Evolutionary conservation across 805 yeast species (phyloP), one percentile per base, ranked within the genome.

Genomic region (Torulaspora gathmanii): DNA sequence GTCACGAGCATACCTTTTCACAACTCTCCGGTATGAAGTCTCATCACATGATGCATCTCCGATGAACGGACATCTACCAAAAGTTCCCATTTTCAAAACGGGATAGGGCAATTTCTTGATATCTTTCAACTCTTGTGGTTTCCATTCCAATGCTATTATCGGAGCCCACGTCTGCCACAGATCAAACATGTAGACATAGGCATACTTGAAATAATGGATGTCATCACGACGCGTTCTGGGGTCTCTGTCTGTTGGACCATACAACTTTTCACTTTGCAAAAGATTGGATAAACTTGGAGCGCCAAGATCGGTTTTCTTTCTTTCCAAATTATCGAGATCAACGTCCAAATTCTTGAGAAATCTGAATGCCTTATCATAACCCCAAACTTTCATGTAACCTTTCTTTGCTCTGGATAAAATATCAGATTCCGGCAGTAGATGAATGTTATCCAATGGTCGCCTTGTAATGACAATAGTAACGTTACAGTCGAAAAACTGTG

Each of bases 241-340:
- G 62, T 90, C 96, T 53, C 95, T 77, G 63, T 90, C 97, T 29
- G 83, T 77, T 0, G 95, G 85, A 10, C 96, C 97, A 61, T 79
- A 81, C 11, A 86, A 67, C 57, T 86, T 86, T 60, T 93, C 99
- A 58, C 87, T 89, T 51, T 82, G 80, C 55, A 91, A 73, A 51
- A 91, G 71, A 39, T 82, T 78, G 3, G 83, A 75, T 37, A 83
- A 66, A 25, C 71, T 69, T 27, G 70, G 65, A 5, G 64, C 51
- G 23, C 63, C 47, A 38, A 65, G 26, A 22, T 52, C 37, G 57
- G 51, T 33, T 42, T 57, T 56, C 34, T 39, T 51, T 20, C 53
- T 55, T 26, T 56, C 60, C 42, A 64, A 28, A 15, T 60, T 49
- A 16, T 63, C 60, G n/a, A 61, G 45, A 39, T 65, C 67, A 6